Base-by-base conservation (phyloP, 2,329 filamentous ascomycete species). In the Neonectria coccinea region DNA sequence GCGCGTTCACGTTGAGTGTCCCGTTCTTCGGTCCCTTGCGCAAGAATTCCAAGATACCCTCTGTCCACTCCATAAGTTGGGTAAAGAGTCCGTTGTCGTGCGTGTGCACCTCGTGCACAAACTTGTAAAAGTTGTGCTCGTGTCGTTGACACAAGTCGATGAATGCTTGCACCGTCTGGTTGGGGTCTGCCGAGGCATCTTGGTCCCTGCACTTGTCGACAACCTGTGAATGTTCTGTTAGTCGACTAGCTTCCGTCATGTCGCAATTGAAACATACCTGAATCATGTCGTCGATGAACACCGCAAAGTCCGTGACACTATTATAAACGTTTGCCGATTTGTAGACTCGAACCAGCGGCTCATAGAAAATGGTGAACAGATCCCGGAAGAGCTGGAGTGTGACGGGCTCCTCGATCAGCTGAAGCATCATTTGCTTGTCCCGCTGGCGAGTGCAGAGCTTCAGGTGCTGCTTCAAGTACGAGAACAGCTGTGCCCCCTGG, bases 271-370 rank as follows among this genome's bases (percentile, higher is more conserved):
- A 45, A 41, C 81, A 69, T 69, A 94, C 93, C 74, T 89, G 86
- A 71, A 98, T 97, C 77, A 94, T 92, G 77, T 99, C 96, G 75
- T 97, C 94, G 57, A 96, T 89, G 73, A 99, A 99, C 42, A 89
- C 85, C 0, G 95, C 92, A 81, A 99, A 98, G 79, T 99, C 96
- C 0, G 95, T 98, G 65, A 99, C 95, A 76, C 92, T 97, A 83
- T 90, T 96, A 84, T 98, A 98, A 27, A 99, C 95, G 73, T 98
- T 99, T 69, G 96, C 96, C 20, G 94, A 97, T 81, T 98, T 99
- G 85, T 99, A 99, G 0, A 99, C 96, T 52, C 96, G 88, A 16
- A 99, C 93, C 22, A 99, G 89, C 0, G 96, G 96, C 77, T 99
- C 96, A 80, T 99, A 99, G 82, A 99, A 99, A 76, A 99, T 98